These are phyloP conservation scores for Pseudomassariella vexata DNA, from an alignment of 2,329 filamentous ascomycete genomes.

Conservation along the genomic window DNA sequence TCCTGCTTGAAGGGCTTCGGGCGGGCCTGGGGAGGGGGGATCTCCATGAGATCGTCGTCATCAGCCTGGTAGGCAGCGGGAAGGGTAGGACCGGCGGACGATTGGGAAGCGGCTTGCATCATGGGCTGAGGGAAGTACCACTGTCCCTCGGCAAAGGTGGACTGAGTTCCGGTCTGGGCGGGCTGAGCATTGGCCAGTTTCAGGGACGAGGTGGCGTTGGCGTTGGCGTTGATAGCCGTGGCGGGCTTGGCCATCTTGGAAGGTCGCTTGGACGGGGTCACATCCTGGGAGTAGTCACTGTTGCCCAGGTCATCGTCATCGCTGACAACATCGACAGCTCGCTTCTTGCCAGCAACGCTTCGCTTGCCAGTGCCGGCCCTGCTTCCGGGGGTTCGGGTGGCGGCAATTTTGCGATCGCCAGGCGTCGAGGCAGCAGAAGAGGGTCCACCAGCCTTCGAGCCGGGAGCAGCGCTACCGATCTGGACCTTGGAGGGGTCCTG, in stretches of 20 bases:
- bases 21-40: constrained; percentile 3
- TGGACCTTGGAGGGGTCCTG: constrained; percentile 38
- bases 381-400: too few relatives aligned
- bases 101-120: not conserved
- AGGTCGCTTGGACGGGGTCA: constrained; percentile 8
- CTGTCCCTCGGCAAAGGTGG: constrained; percentile 6
- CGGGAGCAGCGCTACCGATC: not conserved
- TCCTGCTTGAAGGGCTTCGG: constrained; percentile 18
- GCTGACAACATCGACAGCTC: constrained; percentile 1
- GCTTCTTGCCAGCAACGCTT: constrained; percentile 7
- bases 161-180: constrained; percentile 1
- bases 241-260: constrained; percentile 1
- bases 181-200: not conserved
- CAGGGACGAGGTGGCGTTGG: not conserved
- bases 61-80: not conserved
- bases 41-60: constrained; percentile 8
- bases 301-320: constrained; percentile 17
- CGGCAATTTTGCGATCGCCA: not conserved
- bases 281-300: constrained; percentile 23
- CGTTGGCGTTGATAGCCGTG: constrained; percentile 4
- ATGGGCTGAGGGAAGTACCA: constrained; percentile 9
- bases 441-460: not conserved
- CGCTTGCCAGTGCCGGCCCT: constrained; percentile 11
- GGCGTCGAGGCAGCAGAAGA: constrained; percentile 3
- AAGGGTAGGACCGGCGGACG: not conserved